Conservation (phyloP, 2,329 filamentous ascomycete species). For the Didymella segeticola region DNA sequence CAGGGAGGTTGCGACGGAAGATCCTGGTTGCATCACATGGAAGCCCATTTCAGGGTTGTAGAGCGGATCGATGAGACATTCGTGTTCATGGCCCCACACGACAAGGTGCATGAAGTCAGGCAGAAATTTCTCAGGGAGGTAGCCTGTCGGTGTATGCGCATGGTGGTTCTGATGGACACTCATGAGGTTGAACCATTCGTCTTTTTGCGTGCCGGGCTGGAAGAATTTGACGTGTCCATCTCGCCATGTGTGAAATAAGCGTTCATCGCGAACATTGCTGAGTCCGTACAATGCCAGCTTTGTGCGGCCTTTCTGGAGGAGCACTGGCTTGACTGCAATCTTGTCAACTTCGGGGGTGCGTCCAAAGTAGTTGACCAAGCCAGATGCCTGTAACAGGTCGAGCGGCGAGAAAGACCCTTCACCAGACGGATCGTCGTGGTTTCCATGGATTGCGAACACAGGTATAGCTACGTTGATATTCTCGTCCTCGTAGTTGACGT, state of each 20-base stretch:
- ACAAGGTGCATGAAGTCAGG: slow-evolving; percentile 91
- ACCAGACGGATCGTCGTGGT: slow-evolving; percentile 97
- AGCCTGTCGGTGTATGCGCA: slow-evolving; percentile 89
- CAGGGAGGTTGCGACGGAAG: slow-evolving; percentile 92
- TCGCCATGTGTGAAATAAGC: slow-evolving; percentile 90
- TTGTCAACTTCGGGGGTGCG: slow-evolving; percentile 91
- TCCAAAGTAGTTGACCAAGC: slow-evolving; percentile 94
- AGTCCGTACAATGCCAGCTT: slow-evolving; percentile 93
- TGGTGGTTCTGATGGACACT: slow-evolving; percentile 96
- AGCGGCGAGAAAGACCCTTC: slow-evolving; percentile 91
- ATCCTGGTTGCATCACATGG: slow-evolving; percentile 96
- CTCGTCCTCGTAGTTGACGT: slow-evolving; percentile 97
- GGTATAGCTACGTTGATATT: slow-evolving; percentile 98
- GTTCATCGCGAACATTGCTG: slow-evolving; percentile 95
- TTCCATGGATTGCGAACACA: slow-evolving; percentile 97
- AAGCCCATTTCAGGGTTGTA: slow-evolving; percentile 89
- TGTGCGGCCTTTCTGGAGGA: slow-evolving; percentile 91
- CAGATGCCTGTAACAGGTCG: slow-evolving; percentile 88
- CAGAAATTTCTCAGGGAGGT: slow-evolving; percentile 90
- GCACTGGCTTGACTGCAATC: slow-evolving; percentile 86
- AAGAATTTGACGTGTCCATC: slow-evolving; percentile 96
- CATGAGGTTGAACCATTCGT: slow-evolving; percentile 96
- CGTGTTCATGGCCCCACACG: slow-evolving; percentile 97
- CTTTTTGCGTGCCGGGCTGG: slow-evolving; percentile 76
- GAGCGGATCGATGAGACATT: slow-evolving; percentile 86